Conservation (phyloP, 306 rosid species). For the Rosa persica region DNA sequence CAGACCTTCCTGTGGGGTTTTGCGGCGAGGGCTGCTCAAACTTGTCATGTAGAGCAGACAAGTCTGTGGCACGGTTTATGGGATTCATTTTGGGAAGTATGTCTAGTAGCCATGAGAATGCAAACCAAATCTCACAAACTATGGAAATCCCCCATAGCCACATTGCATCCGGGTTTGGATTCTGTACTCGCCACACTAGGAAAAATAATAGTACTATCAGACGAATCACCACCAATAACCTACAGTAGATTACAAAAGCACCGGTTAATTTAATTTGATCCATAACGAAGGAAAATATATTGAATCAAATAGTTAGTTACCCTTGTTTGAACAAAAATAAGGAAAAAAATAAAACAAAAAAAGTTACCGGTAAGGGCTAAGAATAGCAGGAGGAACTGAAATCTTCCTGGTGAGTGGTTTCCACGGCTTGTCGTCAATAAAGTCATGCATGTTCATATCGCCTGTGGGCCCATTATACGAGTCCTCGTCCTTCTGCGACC, state of each 20-base stretch:
- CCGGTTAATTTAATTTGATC: background rate
- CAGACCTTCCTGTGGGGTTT: constrained; percentile 69
- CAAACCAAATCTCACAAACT: constrained; percentile 85
- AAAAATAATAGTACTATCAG: constrained; percentile 41
- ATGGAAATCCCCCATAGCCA: constrained; percentile 87
- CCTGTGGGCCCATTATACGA: constrained; percentile 25
- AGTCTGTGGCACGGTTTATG: constrained; percentile 72
- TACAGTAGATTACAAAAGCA: constrained; percentile 17
- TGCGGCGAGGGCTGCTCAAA: constrained; percentile 52
- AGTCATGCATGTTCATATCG: constrained; percentile 66
- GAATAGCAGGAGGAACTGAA: constrained; percentile 46
- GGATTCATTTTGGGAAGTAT: constrained; percentile 75
- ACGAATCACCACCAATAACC: constrained; percentile 57
- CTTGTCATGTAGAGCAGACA: constrained; percentile 65
- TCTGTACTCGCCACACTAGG: constrained; percentile 55
- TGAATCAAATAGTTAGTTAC: too few species aligned
- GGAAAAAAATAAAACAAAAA: background rate
- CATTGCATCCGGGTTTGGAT: constrained; percentile 76
- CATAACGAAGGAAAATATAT: too few species aligned
- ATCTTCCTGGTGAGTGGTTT: constrained; percentile 77
- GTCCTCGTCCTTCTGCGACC: constrained; percentile 60
- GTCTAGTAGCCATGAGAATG: constrained; percentile 81
- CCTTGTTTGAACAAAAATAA: too few species aligned
- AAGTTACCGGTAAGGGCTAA: constrained; percentile 78
- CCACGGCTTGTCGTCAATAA: constrained; percentile 92